phyloP scores from a whole-genome alignment of 2,329 filamentous ascomycete genomes.

The Sordariomycetes sp. region DNA sequence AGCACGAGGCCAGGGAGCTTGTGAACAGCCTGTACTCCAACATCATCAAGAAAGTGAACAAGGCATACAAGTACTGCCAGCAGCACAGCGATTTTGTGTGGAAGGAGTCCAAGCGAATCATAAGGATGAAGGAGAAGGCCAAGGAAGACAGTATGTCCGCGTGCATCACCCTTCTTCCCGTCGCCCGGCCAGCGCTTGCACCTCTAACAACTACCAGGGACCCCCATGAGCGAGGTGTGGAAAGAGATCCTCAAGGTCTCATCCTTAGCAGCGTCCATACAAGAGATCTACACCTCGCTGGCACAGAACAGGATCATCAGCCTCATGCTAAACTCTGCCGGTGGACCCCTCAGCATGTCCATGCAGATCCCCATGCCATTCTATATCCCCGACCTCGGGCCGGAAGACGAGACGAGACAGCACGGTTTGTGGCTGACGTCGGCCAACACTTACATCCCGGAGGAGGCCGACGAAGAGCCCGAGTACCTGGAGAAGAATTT shows the following conservation, averaged over 20 bases:
- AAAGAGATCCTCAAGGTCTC: conserved; percentile 60
- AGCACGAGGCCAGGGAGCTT: conserved; percentile 64
- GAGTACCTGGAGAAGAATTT: conserved; percentile 75
- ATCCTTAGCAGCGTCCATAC: conserved; percentile 71
- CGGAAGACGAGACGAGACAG: conserved; percentile 55
- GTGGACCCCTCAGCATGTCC: conserved; percentile 48
- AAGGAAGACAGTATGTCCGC: conserved; percentile 51
- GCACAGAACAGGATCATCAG: conserved; percentile 80
- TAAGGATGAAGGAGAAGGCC: conserved; percentile 71
- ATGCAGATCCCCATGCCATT: conserved; percentile 55
- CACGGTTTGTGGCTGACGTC: conserved; percentile 81
- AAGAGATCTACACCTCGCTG: conserved; percentile 71
- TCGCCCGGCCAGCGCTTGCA: background rate
- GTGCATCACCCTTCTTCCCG: background rate
- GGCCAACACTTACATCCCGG: conserved; percentile 61
- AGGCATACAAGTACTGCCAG: conserved; percentile 87
- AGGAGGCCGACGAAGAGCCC: conserved; percentile 57
- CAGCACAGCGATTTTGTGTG: conserved; percentile 83
- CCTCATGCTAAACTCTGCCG: conserved; percentile 58
- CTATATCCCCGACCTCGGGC: conserved; percentile 64
- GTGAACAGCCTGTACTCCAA: conserved; percentile 74
- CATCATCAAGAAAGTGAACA: conserved; percentile 85
- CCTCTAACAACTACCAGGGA: conserved; percentile 21
- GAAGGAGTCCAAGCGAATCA: conserved; percentile 77
- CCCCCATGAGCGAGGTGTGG: conserved; percentile 58